phyloP scores from a whole-genome alignment of 495 filamentous ascomycete genomes.

The Bombardia bombarda region DNA sequence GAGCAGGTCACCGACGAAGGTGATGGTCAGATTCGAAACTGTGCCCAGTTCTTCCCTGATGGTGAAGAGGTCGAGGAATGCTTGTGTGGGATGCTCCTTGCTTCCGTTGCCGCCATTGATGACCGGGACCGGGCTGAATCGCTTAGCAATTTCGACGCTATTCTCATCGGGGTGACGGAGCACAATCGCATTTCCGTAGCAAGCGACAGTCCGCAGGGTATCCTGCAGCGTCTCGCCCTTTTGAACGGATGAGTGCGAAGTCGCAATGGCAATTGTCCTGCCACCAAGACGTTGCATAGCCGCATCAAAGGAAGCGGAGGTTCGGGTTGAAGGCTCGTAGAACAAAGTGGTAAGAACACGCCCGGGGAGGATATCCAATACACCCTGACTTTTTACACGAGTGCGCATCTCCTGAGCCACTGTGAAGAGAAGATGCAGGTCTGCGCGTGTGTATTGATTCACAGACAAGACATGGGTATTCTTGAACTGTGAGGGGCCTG shows the following conservation, averaged over 20 bases:
- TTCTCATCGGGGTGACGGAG: constrained; percentile 81
- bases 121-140: constrained; percentile 80
- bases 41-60: constrained; percentile 96
- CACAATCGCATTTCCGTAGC: constrained; percentile 90
- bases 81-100: constrained; percentile 93
- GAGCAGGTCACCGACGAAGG: constrained; percentile 85
- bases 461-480: constrained; percentile 82
- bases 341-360: constrained; percentile 85
- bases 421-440: constrained; percentile 88
- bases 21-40: constrained; percentile 88
- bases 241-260: constrained; percentile 71
- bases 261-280: constrained; percentile 66
- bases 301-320: constrained; percentile 91
- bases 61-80: constrained; percentile 97
- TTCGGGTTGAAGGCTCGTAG: constrained; percentile 95
- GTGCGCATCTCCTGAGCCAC: constrained; percentile 95
- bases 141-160: constrained; percentile 70
- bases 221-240: constrained; percentile 94
- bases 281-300: constrained; percentile 97
- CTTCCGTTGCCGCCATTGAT: constrained; percentile 96
- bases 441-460: constrained; percentile 73
- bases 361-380: constrained; percentile 79
- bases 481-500: constrained; percentile 72
- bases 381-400: constrained; percentile 81
- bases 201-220: constrained; percentile 84